Evolutionary conservation across 1,284 basidiomycete species (phyloP).

Genomic region (Tilletia caries): DNA sequence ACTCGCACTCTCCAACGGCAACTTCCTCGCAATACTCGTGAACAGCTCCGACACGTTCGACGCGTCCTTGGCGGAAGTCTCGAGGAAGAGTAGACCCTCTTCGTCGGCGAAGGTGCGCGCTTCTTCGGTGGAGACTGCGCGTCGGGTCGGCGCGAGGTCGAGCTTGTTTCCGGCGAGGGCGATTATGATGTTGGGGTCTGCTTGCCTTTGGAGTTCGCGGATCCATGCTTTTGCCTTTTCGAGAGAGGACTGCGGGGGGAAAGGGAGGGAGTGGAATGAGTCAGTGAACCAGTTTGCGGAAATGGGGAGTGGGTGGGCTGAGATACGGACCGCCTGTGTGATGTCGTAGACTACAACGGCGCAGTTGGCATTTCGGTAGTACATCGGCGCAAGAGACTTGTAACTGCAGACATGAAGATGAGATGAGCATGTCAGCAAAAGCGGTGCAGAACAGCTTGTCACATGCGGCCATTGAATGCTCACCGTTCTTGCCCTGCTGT

Average conservation of each 20-base stretch:
- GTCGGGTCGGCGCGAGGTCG: constrained; percentile 67
- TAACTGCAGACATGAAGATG: neutral
- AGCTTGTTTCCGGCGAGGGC: constrained; percentile 93
- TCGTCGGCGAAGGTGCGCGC: constrained; percentile 91
- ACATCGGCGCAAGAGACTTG: constrained; percentile 47
- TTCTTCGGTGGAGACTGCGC: constrained; percentile 43
- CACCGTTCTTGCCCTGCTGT: constrained; percentile 90
- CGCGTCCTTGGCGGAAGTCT: constrained; percentile 91
- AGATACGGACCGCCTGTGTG: constrained; percentile 37
- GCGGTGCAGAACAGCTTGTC: no score
- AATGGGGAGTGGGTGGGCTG: neutral
- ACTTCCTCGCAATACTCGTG: constrained; percentile 46
- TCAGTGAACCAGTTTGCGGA: neutral
- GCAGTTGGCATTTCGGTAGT: constrained; percentile 54
- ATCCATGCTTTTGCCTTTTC: constrained; percentile 98
- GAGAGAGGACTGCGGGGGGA: constrained; percentile 59
- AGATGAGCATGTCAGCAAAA: neutral
- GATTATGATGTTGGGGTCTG: constrained; percentile 78
- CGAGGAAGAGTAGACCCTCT: constrained; percentile 90
- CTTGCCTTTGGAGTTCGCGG: constrained; percentile 90
- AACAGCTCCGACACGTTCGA: constrained; percentile 77
- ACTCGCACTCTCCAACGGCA: constrained; percentile 44
- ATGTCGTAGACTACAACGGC: constrained; percentile 52
- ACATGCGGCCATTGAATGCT: no score
- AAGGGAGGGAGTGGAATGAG: neutral